Evolutionary conservation across 371 early-diverging fungal genomes (phyloP), one percentile per base, ranked within the genome.

Genomic region (Nematocida major): DNA sequence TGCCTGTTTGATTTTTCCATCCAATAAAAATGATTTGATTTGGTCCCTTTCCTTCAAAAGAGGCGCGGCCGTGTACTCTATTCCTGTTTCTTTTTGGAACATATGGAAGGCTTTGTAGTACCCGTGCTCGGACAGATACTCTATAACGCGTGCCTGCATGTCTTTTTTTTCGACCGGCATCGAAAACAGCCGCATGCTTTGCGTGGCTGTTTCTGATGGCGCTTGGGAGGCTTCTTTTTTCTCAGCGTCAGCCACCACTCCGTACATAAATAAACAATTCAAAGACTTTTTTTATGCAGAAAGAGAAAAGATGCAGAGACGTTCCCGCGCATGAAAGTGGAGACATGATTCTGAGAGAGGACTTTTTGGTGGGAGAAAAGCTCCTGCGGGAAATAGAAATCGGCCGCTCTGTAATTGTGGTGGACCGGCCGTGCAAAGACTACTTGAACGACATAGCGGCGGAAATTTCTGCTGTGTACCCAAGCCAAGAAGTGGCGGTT

Each of bases 231-330:
- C 36, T 68, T 68, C 53, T 62, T 43, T 43, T 24, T 57, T 50
- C 39, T 42, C 30, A 15, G 11, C 68, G 20, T 68, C 59, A 40
- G 39, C 36, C 7, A 7, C 28, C 30, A 2, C 38, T 20, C 26
- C 47, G 26, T 40, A 34, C 69, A 69, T 66, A 26, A 15, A 40
- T 63, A 73, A 73, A 73, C 76, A 73, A 73, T 40, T 9, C 3
- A 3, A 22, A 4, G 30, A 18, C 34, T 68, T 62, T 62, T 73
- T 73, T 73, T 73, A 63, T 63, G 63, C 20, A 32, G 11, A 42
- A 53, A 59, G 28, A 42, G 51, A 7, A 48, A 5, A n/a, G 76
- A 39, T 30, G 18, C 13, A 49, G 76, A 51, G 65, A 62, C 13
- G 20, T 50, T 48, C 76, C 76, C 5, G 15, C 28, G 22, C 47